Percentiles rank a stretch among this genome's conserved stretches.
Conservation (phyloP, 345 rosid genomes). For the Sonneratia alba region DNA sequence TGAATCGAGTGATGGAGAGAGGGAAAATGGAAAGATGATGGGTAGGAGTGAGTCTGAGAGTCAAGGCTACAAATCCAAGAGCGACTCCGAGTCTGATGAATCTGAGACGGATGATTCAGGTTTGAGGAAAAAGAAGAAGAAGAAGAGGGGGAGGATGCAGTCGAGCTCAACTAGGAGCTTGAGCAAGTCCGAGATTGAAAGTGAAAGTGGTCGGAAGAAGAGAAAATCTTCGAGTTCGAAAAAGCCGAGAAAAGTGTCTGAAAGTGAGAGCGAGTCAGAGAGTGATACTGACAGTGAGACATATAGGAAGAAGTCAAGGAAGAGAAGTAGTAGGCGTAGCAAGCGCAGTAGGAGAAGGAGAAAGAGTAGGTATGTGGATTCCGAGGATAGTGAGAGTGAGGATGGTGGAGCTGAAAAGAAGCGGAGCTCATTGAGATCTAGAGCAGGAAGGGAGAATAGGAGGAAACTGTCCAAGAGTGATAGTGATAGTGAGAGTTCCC, state of each 20-base stretch:
- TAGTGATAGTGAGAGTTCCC: conserved; percentile 21
- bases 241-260: conserved; percentile 22
- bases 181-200: conserved; percentile 36
- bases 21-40: conserved; percentile 15
- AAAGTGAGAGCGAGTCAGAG: conserved; percentile 18
- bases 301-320: conserved; percentile 11
- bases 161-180: conserved; percentile 20
- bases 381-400: conserved; percentile 15
- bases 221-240: conserved; percentile 25
- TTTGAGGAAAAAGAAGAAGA: conserved; percentile 25
- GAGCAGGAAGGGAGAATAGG: conserved; percentile 18
- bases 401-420: conserved; percentile 38
- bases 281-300: conserved; percentile 16
- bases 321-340: conserved; percentile 7
- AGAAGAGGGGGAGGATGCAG: conserved; percentile 13
- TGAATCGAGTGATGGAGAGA: conserved; percentile 29
- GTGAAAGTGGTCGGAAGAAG: conserved; percentile 37
- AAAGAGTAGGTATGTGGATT: conserved; percentile 15
- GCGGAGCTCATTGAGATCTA: conserved; percentile 17
- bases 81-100: conserved; percentile 17
- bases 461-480: conserved; percentile 31
- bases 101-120: conserved; percentile 26
- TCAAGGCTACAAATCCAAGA: conserved; percentile 21
- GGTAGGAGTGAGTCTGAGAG: conserved; percentile 28
- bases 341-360: conserved; percentile 15